phyloP scores from a whole-genome alignment of 495 filamentous ascomycete genomes.

The Massariosphaeria phaeospora region DNA sequence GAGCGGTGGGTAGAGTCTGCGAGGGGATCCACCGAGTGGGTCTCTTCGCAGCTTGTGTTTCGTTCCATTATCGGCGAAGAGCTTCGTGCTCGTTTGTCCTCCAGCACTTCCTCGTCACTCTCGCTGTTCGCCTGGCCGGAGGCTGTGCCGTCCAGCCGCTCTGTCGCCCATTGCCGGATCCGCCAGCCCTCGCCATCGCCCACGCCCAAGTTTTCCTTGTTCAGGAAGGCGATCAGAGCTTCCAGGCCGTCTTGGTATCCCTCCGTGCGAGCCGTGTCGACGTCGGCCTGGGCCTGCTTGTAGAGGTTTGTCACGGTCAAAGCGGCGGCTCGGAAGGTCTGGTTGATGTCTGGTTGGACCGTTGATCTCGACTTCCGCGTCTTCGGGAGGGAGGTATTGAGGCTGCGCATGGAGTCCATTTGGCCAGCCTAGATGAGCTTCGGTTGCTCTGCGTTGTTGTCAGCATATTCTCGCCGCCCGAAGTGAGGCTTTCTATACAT shows the following conservation, averaged over 20 bases:
- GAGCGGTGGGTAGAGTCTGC: slow-evolving; percentile 25
- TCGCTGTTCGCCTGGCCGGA: slow-evolving; percentile 47
- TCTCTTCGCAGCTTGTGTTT: slow-evolving; percentile 42
- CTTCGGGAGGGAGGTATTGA: slow-evolving; percentile 59
- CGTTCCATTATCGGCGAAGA: slow-evolving; percentile 59
- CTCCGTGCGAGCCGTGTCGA: slow-evolving; percentile 64
- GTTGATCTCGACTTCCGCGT: slow-evolving; percentile 48
- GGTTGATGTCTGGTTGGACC: slow-evolving; percentile 72
- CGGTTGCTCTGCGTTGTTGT: neutral
- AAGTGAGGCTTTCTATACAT: neutral
- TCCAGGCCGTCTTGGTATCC: slow-evolving; percentile 95
- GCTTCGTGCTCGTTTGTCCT: slow-evolving; percentile 49
- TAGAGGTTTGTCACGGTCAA: slow-evolving; percentile 94
- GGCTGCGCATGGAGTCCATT: slow-evolving; percentile 71
- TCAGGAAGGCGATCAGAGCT: slow-evolving; percentile 77
- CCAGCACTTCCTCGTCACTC: slow-evolving; percentile 71
- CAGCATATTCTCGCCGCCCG: neutral
- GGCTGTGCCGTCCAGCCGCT: slow-evolving; percentile 62
- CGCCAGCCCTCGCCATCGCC: slow-evolving; percentile 75
- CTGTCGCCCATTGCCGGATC: slow-evolving; percentile 79
- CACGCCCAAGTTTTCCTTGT: slow-evolving; percentile 70
- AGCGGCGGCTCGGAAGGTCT: slow-evolving; percentile 86
- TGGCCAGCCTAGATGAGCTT: neutral
- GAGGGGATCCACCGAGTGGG: slow-evolving; percentile 37
- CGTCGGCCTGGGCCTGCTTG: slow-evolving; percentile 75